phyloP scores from a whole-genome alignment of 257 asterid genomes.

The Primulina tabacum region DNA sequence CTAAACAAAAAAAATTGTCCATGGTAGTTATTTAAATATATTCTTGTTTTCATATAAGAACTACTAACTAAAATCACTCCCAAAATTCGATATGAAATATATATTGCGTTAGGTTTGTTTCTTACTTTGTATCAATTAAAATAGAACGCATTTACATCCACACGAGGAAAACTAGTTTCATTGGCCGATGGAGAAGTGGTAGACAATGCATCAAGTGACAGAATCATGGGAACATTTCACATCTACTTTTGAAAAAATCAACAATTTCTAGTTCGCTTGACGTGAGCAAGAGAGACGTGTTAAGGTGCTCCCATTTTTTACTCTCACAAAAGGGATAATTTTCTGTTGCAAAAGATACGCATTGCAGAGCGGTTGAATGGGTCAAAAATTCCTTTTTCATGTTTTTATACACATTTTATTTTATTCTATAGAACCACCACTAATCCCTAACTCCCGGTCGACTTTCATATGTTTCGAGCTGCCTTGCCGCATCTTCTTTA shows the following conservation, averaged over 20 bases:
- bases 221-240: background rate
- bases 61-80: too few relatives aligned
- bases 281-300: background rate
- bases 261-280: background rate
- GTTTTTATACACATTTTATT: background rate
- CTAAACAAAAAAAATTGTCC: too few relatives aligned
- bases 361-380: background rate
- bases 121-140: background rate
- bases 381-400: background rate
- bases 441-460: background rate
- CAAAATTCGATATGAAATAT: too few relatives aligned
- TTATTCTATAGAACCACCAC: background rate
- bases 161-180: background rate
- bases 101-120: too few relatives aligned
- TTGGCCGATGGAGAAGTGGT: background rate
- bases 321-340: background rate
- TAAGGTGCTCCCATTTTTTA: background rate
- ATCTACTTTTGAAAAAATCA: background rate
- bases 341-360: constrained; percentile 1
- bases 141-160: background rate
- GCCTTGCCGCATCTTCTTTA: background rate
- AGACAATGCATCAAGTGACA: background rate
- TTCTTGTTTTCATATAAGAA: too few relatives aligned
- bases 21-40: too few relatives aligned
- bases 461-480: background rate